These are phyloP conservation scores for Penicillium freii DNA, from an alignment of 2,329 filamentous ascomycete genomes.

Conservation along the genomic window DNA sequence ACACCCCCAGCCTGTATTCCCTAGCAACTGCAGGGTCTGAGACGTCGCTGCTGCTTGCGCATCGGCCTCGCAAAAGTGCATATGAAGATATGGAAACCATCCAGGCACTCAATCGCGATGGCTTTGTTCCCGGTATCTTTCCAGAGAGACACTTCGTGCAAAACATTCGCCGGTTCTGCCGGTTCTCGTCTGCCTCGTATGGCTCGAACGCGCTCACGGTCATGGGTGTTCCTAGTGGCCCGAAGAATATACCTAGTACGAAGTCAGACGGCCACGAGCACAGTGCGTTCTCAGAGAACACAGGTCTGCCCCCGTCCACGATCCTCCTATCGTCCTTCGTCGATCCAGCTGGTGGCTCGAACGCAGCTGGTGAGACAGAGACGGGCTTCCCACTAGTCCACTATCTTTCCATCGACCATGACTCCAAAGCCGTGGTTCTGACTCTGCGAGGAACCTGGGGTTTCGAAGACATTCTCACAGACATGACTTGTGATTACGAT, in stretches of 20 bases:
- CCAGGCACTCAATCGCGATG: slow-evolving; percentile 44
- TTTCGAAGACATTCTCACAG: slow-evolving; percentile 70
- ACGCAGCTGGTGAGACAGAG: slow-evolving; percentile 62
- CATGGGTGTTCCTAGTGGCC: slow-evolving; percentile 44
- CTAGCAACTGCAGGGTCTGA: slow-evolving; percentile 46
- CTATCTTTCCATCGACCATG: slow-evolving; percentile 69
- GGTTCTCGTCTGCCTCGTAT: slow-evolving; percentile 50
- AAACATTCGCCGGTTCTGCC: slow-evolving; percentile 47
- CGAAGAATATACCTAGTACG: slow-evolving; percentile 31
- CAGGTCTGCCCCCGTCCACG: slow-evolving; percentile 46
- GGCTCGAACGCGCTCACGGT: slow-evolving; percentile 47
- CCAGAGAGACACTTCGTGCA: slow-evolving; percentile 47
- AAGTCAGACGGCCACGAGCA: slow-evolving; percentile 44
- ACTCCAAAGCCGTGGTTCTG: slow-evolving; percentile 69
- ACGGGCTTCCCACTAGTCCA: slow-evolving; percentile 70
- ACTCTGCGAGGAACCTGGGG: slow-evolving; percentile 70
- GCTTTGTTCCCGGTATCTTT: slow-evolving; percentile 47
- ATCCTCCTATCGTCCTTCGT: slow-evolving; percentile 67
- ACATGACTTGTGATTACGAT: slow-evolving; percentile 73
- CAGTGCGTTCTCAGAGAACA: slow-evolving; percentile 46
- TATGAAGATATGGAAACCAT: slow-evolving; percentile 48
- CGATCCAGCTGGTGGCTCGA: slow-evolving; percentile 65
- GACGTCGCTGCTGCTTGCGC: slow-evolving; percentile 46
- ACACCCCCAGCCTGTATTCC: slow-evolving; percentile 47
- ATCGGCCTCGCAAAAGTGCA: slow-evolving; percentile 43